Base-by-base conservation (phyloP, 805 yeast genomes). In the Starmerella ratchasimensis region DNA sequence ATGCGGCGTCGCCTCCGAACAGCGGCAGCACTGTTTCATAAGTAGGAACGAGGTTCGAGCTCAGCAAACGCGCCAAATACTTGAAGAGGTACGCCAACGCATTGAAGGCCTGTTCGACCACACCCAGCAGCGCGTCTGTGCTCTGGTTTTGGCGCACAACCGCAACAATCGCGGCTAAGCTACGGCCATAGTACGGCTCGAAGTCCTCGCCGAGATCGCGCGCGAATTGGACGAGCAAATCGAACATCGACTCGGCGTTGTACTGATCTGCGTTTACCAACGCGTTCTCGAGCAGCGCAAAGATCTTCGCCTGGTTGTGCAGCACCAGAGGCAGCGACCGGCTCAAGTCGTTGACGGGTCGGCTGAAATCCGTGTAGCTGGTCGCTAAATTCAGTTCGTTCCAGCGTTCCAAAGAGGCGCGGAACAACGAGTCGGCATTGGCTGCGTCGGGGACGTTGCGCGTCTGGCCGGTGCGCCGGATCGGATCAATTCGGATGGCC, bases 161-260 rank as follows among this genome's bases (percentile, higher is more conserved):
- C 0, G 61, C 55, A 4, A 68, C 68, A 29, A 86, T 64, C 18
- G 69, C 48, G 0, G 51, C 46, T 33, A 88, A 58, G 1, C 83
- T 59, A 19, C 59, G 54, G 2, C 61, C 61, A 52, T 82, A 84
- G 51, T 63, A 83, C 7, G 70, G 71, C 63, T 83, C 68, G 52
- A 86, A 90, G 48, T 88, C 97, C 2, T 88, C 77, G 8, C 95
- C 96, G 44, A 88, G 61, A 61, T 88, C 98, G 50, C 82, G 95
- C 28, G 84, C 76, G 49, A 90, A 78, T 52, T 84, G 93, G 0
- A 94, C 71, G 18, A 84, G 56, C 8, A 80, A 60, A 52, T 90
- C 98, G 35, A 83, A 58, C 21, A 82, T 54, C 3, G 97, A 88
- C 55, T 84, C 90, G 31, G 80, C 60, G 1, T 94, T 73, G 39